Base-by-base conservation (phyloP, 73 alveolate genomes). In the Blepharisma stoltei region DNA sequence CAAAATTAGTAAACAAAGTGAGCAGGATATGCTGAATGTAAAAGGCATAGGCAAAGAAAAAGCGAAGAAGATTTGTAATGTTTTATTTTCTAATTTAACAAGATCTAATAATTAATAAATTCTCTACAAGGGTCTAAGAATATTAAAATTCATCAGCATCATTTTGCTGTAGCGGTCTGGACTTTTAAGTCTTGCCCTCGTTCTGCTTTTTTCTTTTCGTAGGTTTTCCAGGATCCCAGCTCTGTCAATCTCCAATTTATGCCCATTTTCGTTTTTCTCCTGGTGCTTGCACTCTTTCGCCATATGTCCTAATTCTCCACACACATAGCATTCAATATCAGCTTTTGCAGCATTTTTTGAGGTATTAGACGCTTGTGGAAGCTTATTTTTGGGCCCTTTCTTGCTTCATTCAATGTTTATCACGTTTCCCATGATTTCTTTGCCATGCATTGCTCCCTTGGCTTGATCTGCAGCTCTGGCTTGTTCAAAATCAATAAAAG, bases 291-390 rank as follows among this genome's bases (percentile, higher is more conserved):
- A 69, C 27, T 69, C 79, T 69, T 69, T 69, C 0, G 79, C 79
- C 14, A 69, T 69, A 46, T 69, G 79, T 44, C 79, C 79, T 14
- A 69, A 53, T 46, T 69, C 79, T 43, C 79, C 37, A 69, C 79
- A 69, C n/a, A 69, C 27, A 43, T 69, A 69, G 45, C 79, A 69
- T 5, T 69, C 79, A n/a, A 69, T 11, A 7, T 69, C 65, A n/a
- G 25, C 23, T n/a, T 43, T 23, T 18, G 67, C 25, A 0, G 25
- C 11, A n/a, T 23, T 37, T n/a, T 69, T 69, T 1, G 37, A n/a
- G 0, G 52, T 25, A 32, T 32, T 32, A 1, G 41, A 32, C 14
- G 76, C 18, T 27, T 60, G 49, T 18, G 79, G 55, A 5, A 46
- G 9, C 5, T 50, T 6, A 21, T 76, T 53, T 65, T 76, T 65